phyloP scores from a whole-genome alignment of 2,329 filamentous ascomycete species.

The Xylariales sp. region DNA sequence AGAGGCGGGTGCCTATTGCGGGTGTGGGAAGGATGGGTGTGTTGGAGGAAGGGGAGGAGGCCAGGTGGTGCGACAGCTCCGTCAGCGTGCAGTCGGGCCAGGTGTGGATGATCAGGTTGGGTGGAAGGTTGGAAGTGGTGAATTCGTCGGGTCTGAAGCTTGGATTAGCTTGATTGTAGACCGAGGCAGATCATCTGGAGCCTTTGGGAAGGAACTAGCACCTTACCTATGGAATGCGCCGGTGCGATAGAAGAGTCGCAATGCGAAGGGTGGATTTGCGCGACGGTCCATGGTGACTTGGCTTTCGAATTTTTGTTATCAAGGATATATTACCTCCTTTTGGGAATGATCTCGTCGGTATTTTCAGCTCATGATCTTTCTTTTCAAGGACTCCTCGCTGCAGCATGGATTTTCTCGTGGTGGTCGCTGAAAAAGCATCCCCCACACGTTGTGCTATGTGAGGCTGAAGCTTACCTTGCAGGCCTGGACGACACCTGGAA shows the following conservation, averaged over 20 bases:
- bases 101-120: slow-evolving; percentile 77
- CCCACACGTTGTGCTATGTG: too few relatives aligned
- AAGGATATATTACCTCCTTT: too few relatives aligned
- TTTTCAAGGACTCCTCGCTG: too few relatives aligned
- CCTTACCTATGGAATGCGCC: slow-evolving; percentile 65
- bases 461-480: too few relatives aligned
- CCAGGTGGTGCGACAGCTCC: slow-evolving; percentile 76
- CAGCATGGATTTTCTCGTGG: too few relatives aligned
- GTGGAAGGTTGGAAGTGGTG: slow-evolving; percentile 50
- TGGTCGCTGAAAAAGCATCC: too few relatives aligned
- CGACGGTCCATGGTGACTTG: slow-evolving; percentile 69
- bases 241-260: slow-evolving; percentile 79
- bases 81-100: slow-evolving; percentile 76
- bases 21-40: slow-evolving; percentile 67
- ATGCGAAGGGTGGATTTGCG: slow-evolving; percentile 72
- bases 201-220: background rate
- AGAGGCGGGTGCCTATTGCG: slow-evolving; percentile 76
- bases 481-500: background rate
- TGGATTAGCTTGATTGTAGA: background rate
- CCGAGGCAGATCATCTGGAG: too few relatives aligned
- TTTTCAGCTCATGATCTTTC: too few relatives aligned
- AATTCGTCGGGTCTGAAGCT: slow-evolving; percentile 65
- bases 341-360: too few relatives aligned
- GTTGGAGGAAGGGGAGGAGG: slow-evolving; percentile 64
- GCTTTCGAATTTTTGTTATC: too few relatives aligned